Conservation (phyloP, 345 rosid species). For the Eucalyptus cloeziana region DNA sequence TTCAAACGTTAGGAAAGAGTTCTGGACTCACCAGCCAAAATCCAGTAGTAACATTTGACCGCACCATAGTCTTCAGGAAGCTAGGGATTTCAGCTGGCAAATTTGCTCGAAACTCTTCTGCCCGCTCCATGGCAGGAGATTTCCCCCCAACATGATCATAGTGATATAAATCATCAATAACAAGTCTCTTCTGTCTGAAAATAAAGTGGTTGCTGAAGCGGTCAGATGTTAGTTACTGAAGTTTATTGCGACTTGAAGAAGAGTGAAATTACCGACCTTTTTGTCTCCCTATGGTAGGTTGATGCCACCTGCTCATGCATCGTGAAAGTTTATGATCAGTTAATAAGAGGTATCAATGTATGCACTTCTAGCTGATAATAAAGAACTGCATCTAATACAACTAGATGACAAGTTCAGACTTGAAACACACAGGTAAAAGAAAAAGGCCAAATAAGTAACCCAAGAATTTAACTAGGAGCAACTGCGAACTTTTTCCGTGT, state of each 20-base stretch:
- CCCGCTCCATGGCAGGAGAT: conserved; percentile 21
- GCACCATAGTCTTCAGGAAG: conserved; percentile 45
- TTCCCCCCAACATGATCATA: conserved; percentile 2
- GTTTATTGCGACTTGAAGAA: background rate
- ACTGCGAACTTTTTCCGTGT: background rate
- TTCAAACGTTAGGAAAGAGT: background rate
- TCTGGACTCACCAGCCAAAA: conserved; percentile 44
- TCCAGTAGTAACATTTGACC: conserved; percentile 46
- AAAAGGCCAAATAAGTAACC: background rate
- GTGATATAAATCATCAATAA: background rate
- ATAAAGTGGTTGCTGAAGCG: background rate
- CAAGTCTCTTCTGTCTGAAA: conserved; percentile 17
- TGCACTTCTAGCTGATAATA: background rate
- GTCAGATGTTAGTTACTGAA: background rate
- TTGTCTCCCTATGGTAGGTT: background rate
- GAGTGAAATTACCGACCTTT: background rate
- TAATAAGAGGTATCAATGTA: background rate
- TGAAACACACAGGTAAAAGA: background rate
- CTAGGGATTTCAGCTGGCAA: conserved; percentile 36
- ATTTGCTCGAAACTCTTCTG: conserved; percentile 37
- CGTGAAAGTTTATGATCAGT: background rate
- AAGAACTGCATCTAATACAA: background rate
- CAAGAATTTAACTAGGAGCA: background rate
- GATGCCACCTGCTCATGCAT: background rate
- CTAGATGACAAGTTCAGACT: background rate